Base-by-base conservation (phyloP, 2,329 filamentous ascomycete species). In the Zopfia rhizophila region DNA sequence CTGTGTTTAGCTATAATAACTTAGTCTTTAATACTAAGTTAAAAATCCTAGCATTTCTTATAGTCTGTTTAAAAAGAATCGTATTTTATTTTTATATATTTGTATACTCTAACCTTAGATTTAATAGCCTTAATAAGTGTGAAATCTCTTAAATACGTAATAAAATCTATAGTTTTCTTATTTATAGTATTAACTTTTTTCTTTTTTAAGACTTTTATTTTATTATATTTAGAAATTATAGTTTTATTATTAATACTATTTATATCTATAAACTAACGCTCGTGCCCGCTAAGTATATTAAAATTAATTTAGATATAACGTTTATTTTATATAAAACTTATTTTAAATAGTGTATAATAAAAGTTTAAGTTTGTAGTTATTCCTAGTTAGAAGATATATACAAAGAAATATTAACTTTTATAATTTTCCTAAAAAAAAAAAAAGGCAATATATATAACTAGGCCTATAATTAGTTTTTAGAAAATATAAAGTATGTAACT, bases 41-140 rank as follows among this genome's bases (percentile, higher is more conserved):
- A 17, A 18, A 46, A 29, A 46, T 46, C 43, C 35, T 12, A 46
- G 19, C 28, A 46, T 40, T 46, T 46, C 29, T 46, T 22, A 36
- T 40, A 40, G 36, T 39, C 37, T 40, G 39, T 29, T 22, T 16
- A 46, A 33, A 29, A 22, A 40, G 43, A 46, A 8, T 18, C 30
- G 16, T 8, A 39, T 46, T 35, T 46, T n/a, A 10, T 40, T 28
- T 31, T 46, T 35, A 46, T 40, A 46, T 46, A 40, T 40, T 40
- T 29, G 28, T 46, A 22, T 43, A 16, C n/a, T n/a, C n/a, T n/a
- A n/a, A 43, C 39, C 5, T 31, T 23, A 28, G 19, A 5, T 36
- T 25, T 35, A 14, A 28, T 19, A 33, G 30, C 19, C 13, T 28
- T 13, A 43, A 36, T 16, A 4, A 43, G 39, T 27, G 19, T 43